Conservation (phyloP, 139 green algal genomes). For the Zygnema circumcarinatum region DNA sequence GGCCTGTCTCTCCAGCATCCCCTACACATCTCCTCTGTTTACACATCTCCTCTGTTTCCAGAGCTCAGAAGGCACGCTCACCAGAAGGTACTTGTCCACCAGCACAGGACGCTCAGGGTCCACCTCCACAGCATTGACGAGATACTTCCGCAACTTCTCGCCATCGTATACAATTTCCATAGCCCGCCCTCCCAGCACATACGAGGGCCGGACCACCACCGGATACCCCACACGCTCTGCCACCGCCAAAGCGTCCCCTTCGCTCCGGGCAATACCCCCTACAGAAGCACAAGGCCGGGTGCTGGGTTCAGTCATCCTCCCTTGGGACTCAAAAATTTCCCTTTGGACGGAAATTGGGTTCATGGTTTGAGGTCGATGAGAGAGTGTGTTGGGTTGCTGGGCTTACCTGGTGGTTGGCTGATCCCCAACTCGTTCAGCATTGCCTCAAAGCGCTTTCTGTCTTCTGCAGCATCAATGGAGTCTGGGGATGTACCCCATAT, state of each 20-base stretch:
- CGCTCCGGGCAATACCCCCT: conserved; percentile 66
- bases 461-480: conserved; percentile 95
- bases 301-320: too few relatives aligned
- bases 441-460: conserved; percentile 83
- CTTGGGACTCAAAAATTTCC: too few relatives aligned
- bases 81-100: conserved; percentile 93
- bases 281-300: not conserved
- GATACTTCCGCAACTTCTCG: conserved; percentile 76
- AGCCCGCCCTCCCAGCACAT: conserved; percentile 94
- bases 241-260: conserved; percentile 79
- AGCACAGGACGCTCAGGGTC: conserved; percentile 93
- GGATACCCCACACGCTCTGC: conserved; percentile 91
- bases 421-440: conserved; percentile 84
- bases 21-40: too few relatives aligned
- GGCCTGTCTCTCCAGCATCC: too few relatives aligned
- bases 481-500: conserved; percentile 97
- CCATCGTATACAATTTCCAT: conserved; percentile 98
- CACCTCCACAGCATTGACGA: conserved; percentile 70
- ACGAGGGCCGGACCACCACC: conserved; percentile 96
- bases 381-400: not conserved
- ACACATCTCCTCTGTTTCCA: too few relatives aligned
- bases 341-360: too few relatives aligned
- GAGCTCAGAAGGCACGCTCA: too few relatives aligned
- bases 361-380: too few relatives aligned
- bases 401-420: conserved; percentile 76